phyloP scores from a whole-genome alignment of 495 filamentous ascomycete species.

The Penicillium longicatenatum region DNA sequence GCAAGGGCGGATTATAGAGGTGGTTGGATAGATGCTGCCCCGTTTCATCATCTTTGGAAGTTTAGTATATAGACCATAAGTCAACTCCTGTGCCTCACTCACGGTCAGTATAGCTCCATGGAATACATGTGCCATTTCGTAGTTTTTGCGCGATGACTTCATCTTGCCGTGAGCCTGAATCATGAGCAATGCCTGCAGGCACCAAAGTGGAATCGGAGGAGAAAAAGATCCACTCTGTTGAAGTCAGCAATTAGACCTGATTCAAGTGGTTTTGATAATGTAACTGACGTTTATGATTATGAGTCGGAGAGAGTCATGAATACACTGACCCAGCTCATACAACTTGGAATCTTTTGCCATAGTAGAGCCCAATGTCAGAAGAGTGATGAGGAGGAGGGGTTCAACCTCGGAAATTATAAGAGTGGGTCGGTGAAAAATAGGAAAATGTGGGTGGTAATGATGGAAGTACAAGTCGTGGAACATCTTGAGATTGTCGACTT shows the following conservation, averaged over 20 bases:
- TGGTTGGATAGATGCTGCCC: neutral
- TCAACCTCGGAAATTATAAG: neutral
- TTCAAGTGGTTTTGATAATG: too few species aligned
- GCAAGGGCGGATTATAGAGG: neutral
- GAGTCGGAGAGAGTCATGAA: neutral
- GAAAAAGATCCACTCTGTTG: slow-evolving; percentile 6
- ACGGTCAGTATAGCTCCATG: slow-evolving; percentile 23
- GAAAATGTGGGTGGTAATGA: slow-evolving; percentile 24
- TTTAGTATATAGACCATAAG: neutral
- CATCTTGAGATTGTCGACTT: slow-evolving; percentile 1
- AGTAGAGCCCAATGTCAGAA: slow-evolving; percentile 1
- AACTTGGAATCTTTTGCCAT: neutral
- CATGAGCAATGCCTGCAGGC: slow-evolving; percentile 18
- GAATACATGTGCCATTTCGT: slow-evolving; percentile 23
- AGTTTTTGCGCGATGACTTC: slow-evolving; percentile 20
- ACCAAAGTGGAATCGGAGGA: slow-evolving; percentile 16
- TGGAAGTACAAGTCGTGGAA: slow-evolving; percentile 20
- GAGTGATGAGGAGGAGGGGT: neutral
- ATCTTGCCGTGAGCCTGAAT: slow-evolving; percentile 22
- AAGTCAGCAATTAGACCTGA: neutral
- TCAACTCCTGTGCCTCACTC: neutral
- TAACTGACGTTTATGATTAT: neutral
- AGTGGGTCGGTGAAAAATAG: slow-evolving; percentile 17
- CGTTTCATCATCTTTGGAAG: neutral
- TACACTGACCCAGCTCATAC: neutral